Percentiles rank a stretch among this genome's conserved stretches.
phyloP scores from a whole-genome alignment of 495 filamentous ascomycete genomes.

The Pyrenopolyporus hunteri region DNA sequence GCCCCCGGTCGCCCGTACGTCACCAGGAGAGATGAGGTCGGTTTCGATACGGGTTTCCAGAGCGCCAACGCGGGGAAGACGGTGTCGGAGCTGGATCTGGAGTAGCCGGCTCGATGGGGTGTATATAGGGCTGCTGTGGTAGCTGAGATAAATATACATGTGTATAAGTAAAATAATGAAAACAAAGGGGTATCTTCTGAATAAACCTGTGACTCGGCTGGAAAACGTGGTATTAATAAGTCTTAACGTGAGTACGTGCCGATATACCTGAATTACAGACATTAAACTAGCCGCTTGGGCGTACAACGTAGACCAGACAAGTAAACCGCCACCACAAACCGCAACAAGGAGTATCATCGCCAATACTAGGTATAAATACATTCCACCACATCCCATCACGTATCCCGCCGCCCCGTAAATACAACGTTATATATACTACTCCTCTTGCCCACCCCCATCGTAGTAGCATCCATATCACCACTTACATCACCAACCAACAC shows the following conservation, averaged over 20 bases:
- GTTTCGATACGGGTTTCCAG: slow-evolving; percentile 2
- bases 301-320: no score
- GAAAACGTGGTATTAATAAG: not conserved
- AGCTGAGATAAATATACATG: slow-evolving; percentile 1
- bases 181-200: not conserved
- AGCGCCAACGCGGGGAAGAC: not conserved
- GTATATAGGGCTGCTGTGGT: not conserved
- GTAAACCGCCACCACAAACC: no score
- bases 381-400: no score
- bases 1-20: not conserved
- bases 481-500: not conserved
- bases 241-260: no score
- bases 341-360: no score
- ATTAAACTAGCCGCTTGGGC: no score
- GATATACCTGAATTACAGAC: no score
- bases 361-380: no score
- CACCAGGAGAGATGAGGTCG: not conserved
- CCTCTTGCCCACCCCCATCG: slow-evolving; percentile 27
- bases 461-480: no score
- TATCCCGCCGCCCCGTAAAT: slow-evolving; percentile 22
- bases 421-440: slow-evolving; percentile 42
- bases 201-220: not conserved
- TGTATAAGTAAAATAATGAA: not conserved
- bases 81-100: not conserved
- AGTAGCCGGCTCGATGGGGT: not conserved